Evolutionary conservation across 2,329 filamentous ascomycete genomes (phyloP).

Genomic region (Cercospora brassicicola): DNA sequence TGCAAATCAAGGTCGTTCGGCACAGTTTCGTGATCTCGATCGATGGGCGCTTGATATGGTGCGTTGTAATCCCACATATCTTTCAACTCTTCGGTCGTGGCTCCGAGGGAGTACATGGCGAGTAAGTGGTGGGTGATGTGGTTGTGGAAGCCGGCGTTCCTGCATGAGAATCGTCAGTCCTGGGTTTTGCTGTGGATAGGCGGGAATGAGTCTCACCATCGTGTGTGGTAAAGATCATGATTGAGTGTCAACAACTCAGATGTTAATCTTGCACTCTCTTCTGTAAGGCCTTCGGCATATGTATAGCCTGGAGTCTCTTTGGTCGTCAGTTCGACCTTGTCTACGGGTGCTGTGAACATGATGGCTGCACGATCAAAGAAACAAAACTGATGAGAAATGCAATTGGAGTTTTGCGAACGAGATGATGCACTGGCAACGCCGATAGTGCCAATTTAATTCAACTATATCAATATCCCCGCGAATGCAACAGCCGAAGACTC

Average conservation of each 20-base stretch:
- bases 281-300: background rate
- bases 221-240: conserved; percentile 2
- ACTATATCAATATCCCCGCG: background rate
- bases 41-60: conserved; percentile 10
- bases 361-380: background rate
- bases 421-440: background rate
- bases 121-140: conserved; percentile 11
- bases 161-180: background rate
- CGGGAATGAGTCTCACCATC: background rate
- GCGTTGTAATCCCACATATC: conserved; percentile 14
- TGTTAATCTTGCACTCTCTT: conserved; percentile 1
- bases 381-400: background rate
- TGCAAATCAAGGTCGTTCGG: background rate
- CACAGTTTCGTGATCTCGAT: conserved; percentile 2
- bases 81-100: conserved; percentile 1
- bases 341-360: background rate
- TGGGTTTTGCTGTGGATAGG: background rate
- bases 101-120: conserved; percentile 1
- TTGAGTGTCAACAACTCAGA: conserved; percentile 5
- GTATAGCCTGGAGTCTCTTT: conserved; percentile 7
- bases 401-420: background rate
- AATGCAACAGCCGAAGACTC: background rate
- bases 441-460: background rate
- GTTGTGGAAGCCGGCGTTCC: conserved; percentile 10
- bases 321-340: background rate